Percentiles rank a stretch among this genome's conserved stretches.
Evolutionary conservation across 2,329 filamentous ascomycete genomes (phyloP).

Genomic region (Clarireedia hainanense): DNA sequence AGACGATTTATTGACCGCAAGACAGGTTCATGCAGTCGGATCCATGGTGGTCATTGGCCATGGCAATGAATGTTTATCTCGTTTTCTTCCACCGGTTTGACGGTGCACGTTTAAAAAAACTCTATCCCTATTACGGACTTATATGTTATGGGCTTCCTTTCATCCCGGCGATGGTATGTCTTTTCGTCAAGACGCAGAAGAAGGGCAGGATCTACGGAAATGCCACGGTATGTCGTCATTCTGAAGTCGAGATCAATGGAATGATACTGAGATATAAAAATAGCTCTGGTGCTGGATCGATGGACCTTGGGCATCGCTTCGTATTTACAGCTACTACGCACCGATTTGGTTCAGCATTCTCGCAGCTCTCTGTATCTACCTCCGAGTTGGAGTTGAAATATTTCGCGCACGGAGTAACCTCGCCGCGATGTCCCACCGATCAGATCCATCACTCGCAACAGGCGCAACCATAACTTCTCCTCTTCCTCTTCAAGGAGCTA

Average conservation of each 20-base stretch:
- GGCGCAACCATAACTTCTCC: constrained; percentile 30
- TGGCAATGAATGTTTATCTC: constrained; percentile 55
- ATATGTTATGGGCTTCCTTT: constrained; percentile 50
- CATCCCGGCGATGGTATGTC: constrained; percentile 44
- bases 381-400: constrained; percentile 56
- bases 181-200: constrained; percentile 38
- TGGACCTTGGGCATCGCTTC: constrained; percentile 58
- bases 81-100: constrained; percentile 50
- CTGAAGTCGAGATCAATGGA: too few species aligned
- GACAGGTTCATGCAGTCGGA: constrained; percentile 36
- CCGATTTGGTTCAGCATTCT: constrained; percentile 60
- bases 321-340: constrained; percentile 67
- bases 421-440: not conserved
- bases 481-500: not conserved
- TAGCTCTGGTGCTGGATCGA: constrained; percentile 74
- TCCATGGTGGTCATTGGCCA: constrained; percentile 48
- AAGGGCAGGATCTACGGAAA: constrained; percentile 32
- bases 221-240: constrained; percentile 20
- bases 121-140: constrained; percentile 48
- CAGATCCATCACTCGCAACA: not conserved
- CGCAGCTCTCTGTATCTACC: constrained; percentile 56
- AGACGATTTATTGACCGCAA: too few species aligned
- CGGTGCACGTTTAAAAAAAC: constrained; percentile 38
- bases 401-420: constrained; percentile 48
- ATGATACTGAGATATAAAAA: constrained; percentile 48